Evolutionary conservation across 805 yeast genomes (phyloP).

Genomic region (Nakazawaea peltata): DNA sequence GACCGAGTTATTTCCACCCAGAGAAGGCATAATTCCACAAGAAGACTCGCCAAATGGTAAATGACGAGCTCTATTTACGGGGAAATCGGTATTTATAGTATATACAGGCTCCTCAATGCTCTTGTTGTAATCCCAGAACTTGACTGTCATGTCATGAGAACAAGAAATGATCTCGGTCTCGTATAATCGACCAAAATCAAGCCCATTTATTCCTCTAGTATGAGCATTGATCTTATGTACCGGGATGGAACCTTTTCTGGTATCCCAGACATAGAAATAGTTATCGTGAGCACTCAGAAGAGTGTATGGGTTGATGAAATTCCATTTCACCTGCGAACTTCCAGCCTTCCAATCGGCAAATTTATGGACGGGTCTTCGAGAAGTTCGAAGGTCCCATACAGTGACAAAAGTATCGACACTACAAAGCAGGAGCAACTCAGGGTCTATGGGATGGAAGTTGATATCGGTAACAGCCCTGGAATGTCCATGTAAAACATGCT

Average conservation of each 20-base stretch:
- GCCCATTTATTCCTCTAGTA: constrained; percentile 78
- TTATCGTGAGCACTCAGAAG: constrained; percentile 85
- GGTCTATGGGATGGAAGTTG: constrained; percentile 81
- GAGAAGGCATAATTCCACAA: constrained; percentile 81
- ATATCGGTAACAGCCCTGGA: constrained; percentile 93
- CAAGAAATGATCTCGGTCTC: constrained; percentile 66
- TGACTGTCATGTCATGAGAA: constrained; percentile 80
- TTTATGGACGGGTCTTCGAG: constrained; percentile 60
- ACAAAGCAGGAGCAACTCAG: constrained; percentile 86
- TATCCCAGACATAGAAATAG: constrained; percentile 80
- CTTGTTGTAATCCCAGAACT: constrained; percentile 64
- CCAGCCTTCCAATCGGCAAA: constrained; percentile 97
- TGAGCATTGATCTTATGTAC: constrained; percentile 66
- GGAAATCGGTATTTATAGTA: constrained; percentile 66
- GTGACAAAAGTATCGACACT: constrained; percentile 83
- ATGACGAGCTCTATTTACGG: constrained; percentile 82
- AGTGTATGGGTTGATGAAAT: constrained; percentile 61
- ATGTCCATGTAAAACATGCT: constrained; percentile 83
- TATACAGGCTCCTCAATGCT: constrained; percentile 38
- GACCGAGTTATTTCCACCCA: constrained; percentile 72
- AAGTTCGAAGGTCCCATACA: constrained; percentile 87
- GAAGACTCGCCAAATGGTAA: constrained; percentile 81
- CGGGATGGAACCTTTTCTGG: constrained; percentile 75
- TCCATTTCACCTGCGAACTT: constrained; percentile 95
- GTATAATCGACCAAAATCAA: constrained; percentile 65